Conservation (phyloP, 2,329 filamentous ascomycete genomes). For the Gyromitra esculenta region DNA sequence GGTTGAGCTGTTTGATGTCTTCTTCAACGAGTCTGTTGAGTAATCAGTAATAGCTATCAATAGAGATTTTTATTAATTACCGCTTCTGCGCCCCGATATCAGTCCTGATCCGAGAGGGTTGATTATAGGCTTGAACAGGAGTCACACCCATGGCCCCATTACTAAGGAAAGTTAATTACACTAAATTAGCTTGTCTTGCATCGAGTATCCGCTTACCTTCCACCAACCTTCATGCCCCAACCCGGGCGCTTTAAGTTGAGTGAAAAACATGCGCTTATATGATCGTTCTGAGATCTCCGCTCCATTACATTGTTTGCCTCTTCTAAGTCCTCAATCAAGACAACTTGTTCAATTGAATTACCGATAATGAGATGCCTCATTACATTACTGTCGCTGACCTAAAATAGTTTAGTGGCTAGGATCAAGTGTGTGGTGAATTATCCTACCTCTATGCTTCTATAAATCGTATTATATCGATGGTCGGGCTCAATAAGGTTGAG, state of each 20-base stretch:
- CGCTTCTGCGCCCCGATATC: slow-evolving; percentile 75
- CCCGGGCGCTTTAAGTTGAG: slow-evolving; percentile 71
- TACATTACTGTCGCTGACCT: slow-evolving; percentile 82
- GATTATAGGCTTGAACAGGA: slow-evolving; percentile 63
- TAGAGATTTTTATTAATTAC: slow-evolving; percentile 58
- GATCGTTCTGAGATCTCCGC: slow-evolving; percentile 69
- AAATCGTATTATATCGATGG: slow-evolving; percentile 75
- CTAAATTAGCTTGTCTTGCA: slow-evolving; percentile 1
- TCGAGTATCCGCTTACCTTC: slow-evolving; percentile 62
- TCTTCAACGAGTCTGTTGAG: slow-evolving; percentile 42
- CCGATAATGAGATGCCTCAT: slow-evolving; percentile 85
- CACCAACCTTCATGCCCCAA: slow-evolving; percentile 70
- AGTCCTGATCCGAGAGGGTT: slow-evolving; percentile 78
- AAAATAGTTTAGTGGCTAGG: slow-evolving; percentile 53
- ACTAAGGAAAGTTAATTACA: slow-evolving; percentile 42
- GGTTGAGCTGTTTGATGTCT: slow-evolving; percentile 37
- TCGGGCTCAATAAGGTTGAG: slow-evolving; percentile 81
- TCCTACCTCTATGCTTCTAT: slow-evolving; percentile 74
- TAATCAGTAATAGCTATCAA: slow-evolving; percentile 10
- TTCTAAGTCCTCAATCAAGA: slow-evolving; percentile 75
- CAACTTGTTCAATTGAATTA: slow-evolving; percentile 81
- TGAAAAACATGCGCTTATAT: slow-evolving; percentile 78
- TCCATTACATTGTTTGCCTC: slow-evolving; percentile 78
- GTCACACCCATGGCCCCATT: slow-evolving; percentile 56
- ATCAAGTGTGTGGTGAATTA: slow-evolving; percentile 13